phyloP scores from a whole-genome alignment of 257 asterid genomes.

The Plantago elongata region DNA sequence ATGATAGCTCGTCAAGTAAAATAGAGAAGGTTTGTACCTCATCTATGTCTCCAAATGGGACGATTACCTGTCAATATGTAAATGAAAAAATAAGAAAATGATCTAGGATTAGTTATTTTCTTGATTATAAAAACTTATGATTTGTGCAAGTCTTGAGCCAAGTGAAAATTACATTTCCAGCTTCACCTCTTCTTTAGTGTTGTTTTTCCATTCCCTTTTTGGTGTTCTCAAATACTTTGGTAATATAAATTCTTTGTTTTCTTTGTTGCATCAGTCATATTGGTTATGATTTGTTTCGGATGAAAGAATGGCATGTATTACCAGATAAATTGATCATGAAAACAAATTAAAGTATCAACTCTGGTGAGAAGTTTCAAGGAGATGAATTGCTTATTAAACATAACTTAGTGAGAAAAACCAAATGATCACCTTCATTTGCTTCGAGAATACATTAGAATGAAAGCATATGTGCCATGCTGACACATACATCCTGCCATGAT shows the following conservation, averaged over 20 bases:
- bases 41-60: conserved; percentile 86
- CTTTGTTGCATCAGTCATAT: too few relatives aligned
- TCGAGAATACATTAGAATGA: conserved; percentile 86
- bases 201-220: too few relatives aligned
- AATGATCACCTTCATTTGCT: conserved; percentile 78
- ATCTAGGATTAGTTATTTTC: conserved; percentile 3
- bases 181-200: too few relatives aligned
- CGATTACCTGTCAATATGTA: conserved; percentile 58
- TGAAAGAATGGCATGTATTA: too few relatives aligned
- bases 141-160: background rate
- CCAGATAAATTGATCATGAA: too few relatives aligned
- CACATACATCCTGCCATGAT: conserved; percentile 89
- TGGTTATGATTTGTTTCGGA: too few relatives aligned
- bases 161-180: too few relatives aligned
- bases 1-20: conserved; percentile 9
- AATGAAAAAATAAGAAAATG: conserved; percentile 24
- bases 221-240: too few relatives aligned
- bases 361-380: conserved; percentile 10
- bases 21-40: conserved; percentile 52
- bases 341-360: too few relatives aligned
- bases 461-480: conserved; percentile 92
- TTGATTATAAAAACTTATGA: background rate
- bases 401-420: background rate
- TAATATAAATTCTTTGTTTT: too few relatives aligned
- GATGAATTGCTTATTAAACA: background rate